These are phyloP conservation scores for Lasiosphaeria miniovina DNA, from an alignment of 495 filamentous ascomycete species.

Conservation along the genomic window DNA sequence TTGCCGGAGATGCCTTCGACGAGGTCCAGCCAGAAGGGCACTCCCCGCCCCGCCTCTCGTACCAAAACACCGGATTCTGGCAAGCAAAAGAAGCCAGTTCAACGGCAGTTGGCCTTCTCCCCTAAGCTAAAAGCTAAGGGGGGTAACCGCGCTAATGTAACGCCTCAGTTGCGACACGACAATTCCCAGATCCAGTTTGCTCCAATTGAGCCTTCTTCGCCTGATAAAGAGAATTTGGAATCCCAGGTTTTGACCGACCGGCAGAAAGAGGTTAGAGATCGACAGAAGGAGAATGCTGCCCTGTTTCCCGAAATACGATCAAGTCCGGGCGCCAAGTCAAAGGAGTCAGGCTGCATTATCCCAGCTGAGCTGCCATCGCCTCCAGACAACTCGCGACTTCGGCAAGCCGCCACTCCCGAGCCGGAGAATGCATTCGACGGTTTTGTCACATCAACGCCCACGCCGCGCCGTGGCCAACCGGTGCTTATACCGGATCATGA, in stretches of 20 bases:
- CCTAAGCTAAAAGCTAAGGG: slow-evolving; percentile 21
- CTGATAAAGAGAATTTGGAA: slow-evolving; percentile 38
- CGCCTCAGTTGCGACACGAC: slow-evolving; percentile 59
- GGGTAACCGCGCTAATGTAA: slow-evolving; percentile 19
- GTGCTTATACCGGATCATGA: slow-evolving; percentile 39
- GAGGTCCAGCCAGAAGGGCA: slow-evolving; percentile 16
- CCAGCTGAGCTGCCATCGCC: background rate
- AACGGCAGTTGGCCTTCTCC: slow-evolving; percentile 28
- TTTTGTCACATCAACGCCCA: slow-evolving; percentile 79
- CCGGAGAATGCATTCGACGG: slow-evolving; percentile 47
- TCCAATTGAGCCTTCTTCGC: slow-evolving; percentile 58
- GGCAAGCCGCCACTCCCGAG: slow-evolving; percentile 39
- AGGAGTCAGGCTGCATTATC: slow-evolving; percentile 9
- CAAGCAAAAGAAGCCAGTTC: slow-evolving; percentile 22
- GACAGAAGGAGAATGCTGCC: slow-evolving; percentile 62
- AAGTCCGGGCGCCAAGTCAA: slow-evolving; percentile 44
- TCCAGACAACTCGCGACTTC: background rate
- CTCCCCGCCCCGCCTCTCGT: slow-evolving; percentile 26
- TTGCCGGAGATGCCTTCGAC: slow-evolving; percentile 21
- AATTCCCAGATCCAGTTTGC: slow-evolving; percentile 78
- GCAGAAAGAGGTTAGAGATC: slow-evolving; percentile 67
- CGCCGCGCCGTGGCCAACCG: slow-evolving; percentile 55
- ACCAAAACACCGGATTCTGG: slow-evolving; percentile 27
- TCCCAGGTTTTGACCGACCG: slow-evolving; percentile 70
- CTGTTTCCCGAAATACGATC: slow-evolving; percentile 71